Percentiles rank a stretch among this genome's conserved stretches.
Conservation (phyloP, 2,329 filamentous ascomycete genomes). For the Xylariaceae sp. region DNA sequence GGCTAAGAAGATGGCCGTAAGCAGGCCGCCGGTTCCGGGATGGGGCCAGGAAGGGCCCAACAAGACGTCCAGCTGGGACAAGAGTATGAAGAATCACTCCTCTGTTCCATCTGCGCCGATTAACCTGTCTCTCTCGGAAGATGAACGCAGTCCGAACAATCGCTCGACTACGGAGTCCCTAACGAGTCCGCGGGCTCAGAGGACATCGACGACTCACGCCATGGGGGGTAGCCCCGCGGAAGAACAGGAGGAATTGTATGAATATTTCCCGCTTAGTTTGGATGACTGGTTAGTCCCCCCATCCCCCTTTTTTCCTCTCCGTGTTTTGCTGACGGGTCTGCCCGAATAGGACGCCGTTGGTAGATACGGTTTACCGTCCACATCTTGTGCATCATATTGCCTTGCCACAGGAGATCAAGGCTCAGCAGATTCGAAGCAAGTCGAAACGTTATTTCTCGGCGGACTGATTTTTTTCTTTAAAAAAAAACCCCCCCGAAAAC, state of each 20-base stretch:
- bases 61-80: constrained; percentile 22
- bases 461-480: constrained; percentile 38
- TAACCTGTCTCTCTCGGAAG: constrained; percentile 54
- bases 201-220: constrained; percentile 32
- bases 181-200: constrained; percentile 42
- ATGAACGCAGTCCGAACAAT: constrained; percentile 52
- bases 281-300: constrained; percentile 65
- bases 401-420: constrained; percentile 63
- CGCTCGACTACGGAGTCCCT: constrained; percentile 43
- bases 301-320: too few relatives aligned
- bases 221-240: constrained; percentile 60
- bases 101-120: constrained; percentile 35
- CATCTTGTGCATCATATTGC: constrained; percentile 90
- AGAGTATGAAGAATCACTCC: constrained; percentile 23
- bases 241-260: constrained; percentile 78
- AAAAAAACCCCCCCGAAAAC: not conserved
- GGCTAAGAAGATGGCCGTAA: constrained; percentile 48
- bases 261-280: constrained; percentile 87
- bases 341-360: constrained; percentile 23
- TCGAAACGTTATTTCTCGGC: constrained; percentile 68
- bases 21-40: constrained; percentile 48
- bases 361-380: constrained; percentile 43
- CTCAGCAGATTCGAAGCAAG: constrained; percentile 59
- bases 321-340: not conserved
- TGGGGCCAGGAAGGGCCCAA: constrained; percentile 36